A percentile compares a stretch with the other conserved stretches of the same genome.
phyloP scores from a whole-genome alignment of 495 filamentous ascomycete genomes.

The Daldinia caldariorum region DNA sequence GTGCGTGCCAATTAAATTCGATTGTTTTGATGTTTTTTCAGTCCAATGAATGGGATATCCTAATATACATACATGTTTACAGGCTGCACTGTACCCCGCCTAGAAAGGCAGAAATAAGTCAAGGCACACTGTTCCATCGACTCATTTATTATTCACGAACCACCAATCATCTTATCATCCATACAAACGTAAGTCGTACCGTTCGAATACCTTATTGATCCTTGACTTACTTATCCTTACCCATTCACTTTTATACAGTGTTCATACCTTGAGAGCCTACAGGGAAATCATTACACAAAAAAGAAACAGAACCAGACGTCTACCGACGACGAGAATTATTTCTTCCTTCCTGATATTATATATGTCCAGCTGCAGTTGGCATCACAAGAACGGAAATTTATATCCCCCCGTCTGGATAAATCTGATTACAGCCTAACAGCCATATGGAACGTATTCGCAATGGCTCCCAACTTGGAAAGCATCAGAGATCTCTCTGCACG shows the following conservation, averaged over 20 bases:
- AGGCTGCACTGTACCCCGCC: conserved; percentile 3
- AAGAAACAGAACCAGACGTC: neutral
- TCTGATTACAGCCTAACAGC: neutral
- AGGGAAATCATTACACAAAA: neutral
- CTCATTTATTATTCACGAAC: neutral
- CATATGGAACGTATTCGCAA: neutral
- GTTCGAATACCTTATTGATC: neutral
- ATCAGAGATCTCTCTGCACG: conserved; percentile 29
- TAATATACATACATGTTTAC: neutral
- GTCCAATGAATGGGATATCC: neutral
- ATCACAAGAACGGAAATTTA: neutral
- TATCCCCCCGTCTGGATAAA: conserved; percentile 3
- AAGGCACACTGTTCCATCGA: neutral
- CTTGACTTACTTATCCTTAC: neutral
- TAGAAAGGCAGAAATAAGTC: neutral
- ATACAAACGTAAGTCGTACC: neutral
- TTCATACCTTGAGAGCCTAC: neutral
- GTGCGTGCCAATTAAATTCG: too few species aligned
- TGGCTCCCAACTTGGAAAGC: conserved; percentile 19
- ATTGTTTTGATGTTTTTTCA: too few species aligned
- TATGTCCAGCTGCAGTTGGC: neutral
- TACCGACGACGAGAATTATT: neutral
- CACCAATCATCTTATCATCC: neutral
- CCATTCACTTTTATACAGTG: neutral
- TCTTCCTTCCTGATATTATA: neutral